Conservation (phyloP, 116 monocot genomes). For the Posidonia oceanica region DNA sequence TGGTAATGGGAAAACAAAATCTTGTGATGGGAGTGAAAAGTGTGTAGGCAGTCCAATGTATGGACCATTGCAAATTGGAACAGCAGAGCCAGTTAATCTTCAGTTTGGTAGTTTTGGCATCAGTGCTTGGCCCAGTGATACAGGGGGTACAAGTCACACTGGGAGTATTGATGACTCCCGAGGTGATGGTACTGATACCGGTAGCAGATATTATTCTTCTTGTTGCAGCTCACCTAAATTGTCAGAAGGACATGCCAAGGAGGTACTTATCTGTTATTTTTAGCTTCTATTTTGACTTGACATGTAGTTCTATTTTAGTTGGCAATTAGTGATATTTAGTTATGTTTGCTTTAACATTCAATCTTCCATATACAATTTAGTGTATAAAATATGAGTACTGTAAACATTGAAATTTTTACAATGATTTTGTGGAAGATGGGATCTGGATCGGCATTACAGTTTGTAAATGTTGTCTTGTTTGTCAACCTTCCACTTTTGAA, state of each 20-base stretch:
- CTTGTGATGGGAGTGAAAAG: slow-evolving; percentile 17
- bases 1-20: slow-evolving; percentile 14
- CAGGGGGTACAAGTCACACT: slow-evolving; percentile 48
- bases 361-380: too few relatives aligned
- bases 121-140: slow-evolving; percentile 71
- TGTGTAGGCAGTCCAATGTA: slow-evolving; percentile 38
- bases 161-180: slow-evolving; percentile 53
- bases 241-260: slow-evolving; percentile 51
- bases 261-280: slow-evolving; percentile 29
- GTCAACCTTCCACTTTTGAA: too few relatives aligned
- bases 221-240: slow-evolving; percentile 56
- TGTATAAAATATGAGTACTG: too few relatives aligned
- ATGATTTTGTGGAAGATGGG: too few relatives aligned
- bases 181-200: slow-evolving; percentile 31
- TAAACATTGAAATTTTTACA: too few relatives aligned
- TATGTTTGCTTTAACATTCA: too few relatives aligned
- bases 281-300: too few relatives aligned
- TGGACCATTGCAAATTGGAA: slow-evolving; percentile 53
- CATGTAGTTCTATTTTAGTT: too few relatives aligned
- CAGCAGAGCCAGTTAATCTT: slow-evolving; percentile 59
- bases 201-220: slow-evolving; percentile 42
- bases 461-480: too few relatives aligned
- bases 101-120: slow-evolving; percentile 76
- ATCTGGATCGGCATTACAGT: too few relatives aligned
- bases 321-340: too few relatives aligned